Evolutionary conservation across 2,329 filamentous ascomycete species (phyloP), one percentile per base, ranked within the genome.

Genomic region (Dendrostoma leiphaemia): DNA sequence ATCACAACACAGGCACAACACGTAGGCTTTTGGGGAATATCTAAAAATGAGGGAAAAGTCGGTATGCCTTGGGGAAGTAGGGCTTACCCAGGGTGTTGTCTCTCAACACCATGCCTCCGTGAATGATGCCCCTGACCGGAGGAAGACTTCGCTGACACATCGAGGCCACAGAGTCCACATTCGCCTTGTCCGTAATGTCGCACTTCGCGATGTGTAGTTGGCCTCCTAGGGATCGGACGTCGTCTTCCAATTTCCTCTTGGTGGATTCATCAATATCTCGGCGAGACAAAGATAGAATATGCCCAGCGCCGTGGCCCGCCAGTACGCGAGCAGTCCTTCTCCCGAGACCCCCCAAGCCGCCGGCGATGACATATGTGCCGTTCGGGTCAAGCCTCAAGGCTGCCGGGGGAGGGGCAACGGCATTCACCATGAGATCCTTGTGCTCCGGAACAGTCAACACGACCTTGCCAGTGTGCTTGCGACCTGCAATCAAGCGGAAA

Each of bases 401-500:
- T 8, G 8, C 10, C 3, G 56, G 38, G 12, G 51, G 53, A 3
- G 63, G 53, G n/a, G 45, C 23, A 17, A 54, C 55, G 4, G 60
- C 60, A 19, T 56, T 58, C 6, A 65, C 65, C 32, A 37, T 35
- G 31, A 48, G 19, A 0, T 48, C 28, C 4, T 60, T 48, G 3
- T 58, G n/a, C 4, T 57, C 38, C 17, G 59, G 51, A 1, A 55
- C 49, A 23, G 54, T 58, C 15, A 64, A 44, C 6, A 73, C 64
- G 9, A 74, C 64, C 35, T 75, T 76, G 0, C 73, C 74, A 0
- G 71, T 67, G 47, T 75, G 73, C 8, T 69, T 68, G 2, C 73
- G 71, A 19, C 63, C 63, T 41, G 75, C 71, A 59, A 79, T 71
- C 3, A 70, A 69, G 26, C 74, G 69, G 59, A 79, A 72, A 3